Evolutionary conservation across 1,284 basidiomycete genomes (phyloP), one percentile per base, ranked within the genome.

Genomic region (Malassezia slooffiae): DNA sequence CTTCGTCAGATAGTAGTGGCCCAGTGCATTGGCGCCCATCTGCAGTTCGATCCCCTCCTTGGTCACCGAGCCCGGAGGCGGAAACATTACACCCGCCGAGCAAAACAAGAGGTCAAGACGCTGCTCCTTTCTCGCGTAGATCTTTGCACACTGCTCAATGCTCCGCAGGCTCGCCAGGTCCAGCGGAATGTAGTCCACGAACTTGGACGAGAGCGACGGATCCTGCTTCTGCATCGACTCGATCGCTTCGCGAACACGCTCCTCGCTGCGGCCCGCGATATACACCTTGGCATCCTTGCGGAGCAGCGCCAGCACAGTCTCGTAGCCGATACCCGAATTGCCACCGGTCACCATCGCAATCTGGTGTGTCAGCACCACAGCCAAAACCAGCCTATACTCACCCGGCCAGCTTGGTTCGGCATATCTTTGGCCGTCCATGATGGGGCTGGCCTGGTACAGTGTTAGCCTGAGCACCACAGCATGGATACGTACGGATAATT

Each of bases 341-440:
- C 57, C 61, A 11, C 63, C 63, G 6, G 62, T 67, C 9, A 67
- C 43, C 36, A 67, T 42, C 12, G 51, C 51, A 19, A 66, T 47
- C 5, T 50, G 26, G 3, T 9, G 13, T n/a, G n/a, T n/a, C n/a
- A n/a, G n/a, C n/a, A n/a, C n/a, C n/a, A n/a, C n/a, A 2, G n/a
- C n/a, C n/a, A n/a, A n/a, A n/a, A n/a, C n/a, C n/a, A n/a, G n/a
- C n/a, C n/a, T n/a, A n/a, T 15, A 45, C 43, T 4, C 36, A 40
- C 44, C 3, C 44, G 32, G 11, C 39, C 45, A 20, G 33, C 27
- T n/a, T 32, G 34, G 23, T 47, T 39, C 8, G 33, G 45, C 15
- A 47, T 40, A 8, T 42, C 23, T 2, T 30, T 37, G 3, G 36
- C 28, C 3, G n/a, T 8, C 45, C 45, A 47, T 17, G 11, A 10